These are phyloP conservation scores for Glonium stellatum DNA, from an alignment of 495 filamentous ascomycete species.

Conservation along the genomic window DNA sequence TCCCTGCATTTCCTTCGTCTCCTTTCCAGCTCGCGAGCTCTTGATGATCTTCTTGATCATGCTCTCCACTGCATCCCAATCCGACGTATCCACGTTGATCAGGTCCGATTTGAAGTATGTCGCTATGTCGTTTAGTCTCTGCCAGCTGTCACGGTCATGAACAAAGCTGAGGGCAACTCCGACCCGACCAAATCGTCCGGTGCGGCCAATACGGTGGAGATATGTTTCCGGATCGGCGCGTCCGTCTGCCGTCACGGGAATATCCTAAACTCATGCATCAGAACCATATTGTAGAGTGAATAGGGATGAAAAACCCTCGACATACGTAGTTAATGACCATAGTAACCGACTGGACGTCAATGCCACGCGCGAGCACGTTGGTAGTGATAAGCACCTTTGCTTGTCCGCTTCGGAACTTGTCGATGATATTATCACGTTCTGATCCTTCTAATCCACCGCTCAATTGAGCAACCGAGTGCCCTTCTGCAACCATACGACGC, in stretches of 20 bases:
- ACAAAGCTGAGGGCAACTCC: constrained; percentile 93
- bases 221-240: constrained; percentile 84
- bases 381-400: constrained; percentile 99
- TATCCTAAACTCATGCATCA: constrained; percentile 40
- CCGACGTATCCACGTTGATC: constrained; percentile 49
- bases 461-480: constrained; percentile 82
- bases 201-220: constrained; percentile 95
- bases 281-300: constrained; percentile 13
- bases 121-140: constrained; percentile 68
- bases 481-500: constrained; percentile 74
- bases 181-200: constrained; percentile 94
- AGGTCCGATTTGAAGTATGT: constrained; percentile 58
- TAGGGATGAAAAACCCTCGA: neutral
- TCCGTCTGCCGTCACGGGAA: constrained; percentile 44
- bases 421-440: constrained; percentile 78
- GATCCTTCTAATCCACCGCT: constrained; percentile 77
- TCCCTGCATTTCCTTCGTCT: constrained; percentile 37
- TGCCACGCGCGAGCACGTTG: constrained; percentile 93
- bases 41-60: constrained; percentile 78
- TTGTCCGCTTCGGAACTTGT: constrained; percentile 74
- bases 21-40: constrained; percentile 58
- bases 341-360: constrained; percentile 92
- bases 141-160: constrained; percentile 66
- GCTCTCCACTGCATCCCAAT: constrained; percentile 84
- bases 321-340: constrained; percentile 92